Evolutionary conservation across 306 rosid species (phyloP).

Genomic region (Trifolium fragiferum): DNA sequence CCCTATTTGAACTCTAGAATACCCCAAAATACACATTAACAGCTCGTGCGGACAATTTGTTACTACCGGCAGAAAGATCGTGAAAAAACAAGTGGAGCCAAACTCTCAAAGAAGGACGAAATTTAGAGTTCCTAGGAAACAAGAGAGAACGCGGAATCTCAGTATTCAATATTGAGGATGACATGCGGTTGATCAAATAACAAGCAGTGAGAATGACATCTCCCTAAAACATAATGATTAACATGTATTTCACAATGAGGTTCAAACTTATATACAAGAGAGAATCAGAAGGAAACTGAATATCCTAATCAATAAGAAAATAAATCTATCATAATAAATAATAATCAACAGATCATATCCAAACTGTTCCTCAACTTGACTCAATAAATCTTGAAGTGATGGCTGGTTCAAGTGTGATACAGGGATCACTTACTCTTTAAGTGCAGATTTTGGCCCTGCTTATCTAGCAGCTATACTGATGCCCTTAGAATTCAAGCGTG

Average conservation of each 20-base stretch:
- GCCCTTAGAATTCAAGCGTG: neutral
- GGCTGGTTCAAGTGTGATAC: neutral
- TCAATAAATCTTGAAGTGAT: neutral
- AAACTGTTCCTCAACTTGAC: neutral
- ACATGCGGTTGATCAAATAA: neutral
- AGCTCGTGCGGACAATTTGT: neutral
- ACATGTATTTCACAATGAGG: no score
- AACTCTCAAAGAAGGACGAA: neutral
- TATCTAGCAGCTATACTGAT: neutral
- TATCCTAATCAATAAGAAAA: no score
- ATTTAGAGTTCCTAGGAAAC: neutral
- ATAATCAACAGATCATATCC: neutral
- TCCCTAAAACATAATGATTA: neutral
- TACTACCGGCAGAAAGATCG: neutral
- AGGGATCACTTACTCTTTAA: neutral
- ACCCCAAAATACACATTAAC: neutral
- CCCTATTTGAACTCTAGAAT: neutral
- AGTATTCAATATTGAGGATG: neutral
- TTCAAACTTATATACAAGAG: no score
- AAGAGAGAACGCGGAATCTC: neutral
- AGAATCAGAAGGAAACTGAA: no score
- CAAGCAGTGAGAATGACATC: neutral
- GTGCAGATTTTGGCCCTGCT: neutral
- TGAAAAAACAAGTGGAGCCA: neutral
- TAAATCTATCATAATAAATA: no score